A percentile compares a stretch with the other conserved stretches of the same genome.
phyloP scores from a whole-genome alignment of 2,329 filamentous ascomycete species.

The Xylariaceae sp. region DNA sequence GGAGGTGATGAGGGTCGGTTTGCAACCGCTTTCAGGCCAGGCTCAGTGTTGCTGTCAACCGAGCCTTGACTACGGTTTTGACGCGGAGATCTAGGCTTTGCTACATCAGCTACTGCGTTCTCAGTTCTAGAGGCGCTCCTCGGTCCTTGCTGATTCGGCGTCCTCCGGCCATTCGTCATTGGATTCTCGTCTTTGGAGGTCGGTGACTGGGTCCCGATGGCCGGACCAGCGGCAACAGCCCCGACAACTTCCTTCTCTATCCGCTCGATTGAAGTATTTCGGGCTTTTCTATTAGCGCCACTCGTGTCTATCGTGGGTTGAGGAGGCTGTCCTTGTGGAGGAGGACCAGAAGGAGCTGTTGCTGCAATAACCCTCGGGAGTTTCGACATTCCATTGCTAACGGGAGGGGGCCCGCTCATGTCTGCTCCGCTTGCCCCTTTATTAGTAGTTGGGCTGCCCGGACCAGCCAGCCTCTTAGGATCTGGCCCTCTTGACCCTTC shows the following conservation, averaged over 20 bases:
- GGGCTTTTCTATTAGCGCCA: slow-evolving; percentile 38
- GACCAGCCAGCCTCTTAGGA: slow-evolving; percentile 40
- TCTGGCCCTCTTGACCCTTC: slow-evolving; percentile 54
- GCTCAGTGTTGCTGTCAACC: slow-evolving; percentile 64
- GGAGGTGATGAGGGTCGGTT: slow-evolving; percentile 54
- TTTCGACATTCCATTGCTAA: slow-evolving; percentile 36
- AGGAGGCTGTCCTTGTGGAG: slow-evolving; percentile 52
- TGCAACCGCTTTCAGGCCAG: slow-evolving; percentile 40
- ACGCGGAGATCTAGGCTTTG: slow-evolving; percentile 45
- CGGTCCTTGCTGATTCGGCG: slow-evolving; percentile 51
- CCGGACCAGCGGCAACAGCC: slow-evolving; percentile 35
- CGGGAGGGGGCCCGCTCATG: slow-evolving; percentile 31
- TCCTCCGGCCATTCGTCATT: slow-evolving; percentile 57
- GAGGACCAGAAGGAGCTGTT: slow-evolving; percentile 48
- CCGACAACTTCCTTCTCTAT: slow-evolving; percentile 32
- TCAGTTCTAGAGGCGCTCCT: slow-evolving; percentile 38
- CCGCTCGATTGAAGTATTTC: slow-evolving; percentile 50
- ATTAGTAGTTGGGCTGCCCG: slow-evolving; percentile 32
- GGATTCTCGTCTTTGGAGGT: slow-evolving; percentile 48
- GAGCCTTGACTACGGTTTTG: slow-evolving; percentile 60
- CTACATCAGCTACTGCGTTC: slow-evolving; percentile 29
- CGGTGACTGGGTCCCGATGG: slow-evolving; percentile 39
- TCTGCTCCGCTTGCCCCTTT: slow-evolving; percentile 44
- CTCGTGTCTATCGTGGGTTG: slow-evolving; percentile 43
- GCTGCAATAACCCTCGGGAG: slow-evolving; percentile 38